Percentiles rank a stretch among this genome's conserved stretches.
Evolutionary conservation across 139 green algal species (phyloP).

Genomic region (Bryopsis sp.): DNA sequence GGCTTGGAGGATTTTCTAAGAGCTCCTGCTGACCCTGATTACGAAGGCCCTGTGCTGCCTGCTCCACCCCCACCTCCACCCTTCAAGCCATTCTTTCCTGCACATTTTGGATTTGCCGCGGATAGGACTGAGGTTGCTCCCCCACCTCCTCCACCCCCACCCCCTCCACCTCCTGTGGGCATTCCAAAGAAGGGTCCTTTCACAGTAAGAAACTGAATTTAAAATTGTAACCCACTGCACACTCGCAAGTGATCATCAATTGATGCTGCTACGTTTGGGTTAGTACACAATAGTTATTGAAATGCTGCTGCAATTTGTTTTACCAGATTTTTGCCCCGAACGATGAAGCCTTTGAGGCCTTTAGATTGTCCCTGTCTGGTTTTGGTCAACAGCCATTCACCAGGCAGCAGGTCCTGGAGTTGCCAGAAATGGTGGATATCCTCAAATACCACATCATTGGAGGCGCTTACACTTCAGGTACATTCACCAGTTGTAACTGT

Average conservation of each 20-base stretch:
- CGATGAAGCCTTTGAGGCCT: constrained; percentile 41
- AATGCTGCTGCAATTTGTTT: not conserved
- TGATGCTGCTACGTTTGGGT: too few species aligned
- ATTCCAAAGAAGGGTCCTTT: constrained; percentile 1
- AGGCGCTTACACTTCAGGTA: constrained; percentile 38
- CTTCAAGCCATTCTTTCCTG: too few species aligned
- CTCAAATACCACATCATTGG: constrained; percentile 55
- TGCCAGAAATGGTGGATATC: constrained; percentile 52
- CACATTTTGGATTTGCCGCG: too few species aligned
- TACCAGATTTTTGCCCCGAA: constrained; percentile 48
- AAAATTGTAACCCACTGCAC: too few species aligned
- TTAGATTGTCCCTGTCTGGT: constrained; percentile 35
- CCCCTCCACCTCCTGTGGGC: not conserved
- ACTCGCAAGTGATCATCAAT: too few species aligned
- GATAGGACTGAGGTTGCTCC: too few species aligned
- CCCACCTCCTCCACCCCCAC: not conserved
- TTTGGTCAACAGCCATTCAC: constrained; percentile 31
- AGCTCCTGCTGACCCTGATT: constrained; percentile 26
- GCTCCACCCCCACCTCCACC: constrained; percentile 1
- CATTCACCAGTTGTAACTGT: too few species aligned
- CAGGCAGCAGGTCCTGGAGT: constrained; percentile 29
- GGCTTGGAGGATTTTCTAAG: constrained; percentile 25
- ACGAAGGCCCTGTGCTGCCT: constrained; percentile 23
- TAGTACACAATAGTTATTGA: too few species aligned
- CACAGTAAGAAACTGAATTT: constrained; percentile 10